A percentile compares a stretch with the other conserved stretches of the same genome.
These are phyloP conservation scores for Sordariomycetes sp. DNA, from an alignment of 2,329 filamentous ascomycete genomes.

Conservation along the genomic window DNA sequence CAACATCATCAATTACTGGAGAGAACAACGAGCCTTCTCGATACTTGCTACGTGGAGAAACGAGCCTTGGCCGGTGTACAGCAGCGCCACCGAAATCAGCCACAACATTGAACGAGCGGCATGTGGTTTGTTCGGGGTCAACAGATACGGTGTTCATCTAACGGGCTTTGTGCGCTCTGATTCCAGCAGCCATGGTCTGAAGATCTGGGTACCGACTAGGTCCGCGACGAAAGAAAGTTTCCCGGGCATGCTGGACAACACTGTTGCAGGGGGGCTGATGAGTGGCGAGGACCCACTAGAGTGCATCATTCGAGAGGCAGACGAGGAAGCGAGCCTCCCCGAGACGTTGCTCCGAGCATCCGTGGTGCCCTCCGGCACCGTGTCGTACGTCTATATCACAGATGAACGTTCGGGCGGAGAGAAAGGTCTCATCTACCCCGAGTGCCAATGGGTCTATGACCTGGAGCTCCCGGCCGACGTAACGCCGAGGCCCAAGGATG, in stretches of 20 bases:
- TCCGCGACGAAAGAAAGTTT: constrained; percentile 76
- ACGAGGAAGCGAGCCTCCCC: constrained; percentile 78
- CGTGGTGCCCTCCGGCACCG: constrained; percentile 51
- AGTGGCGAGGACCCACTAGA: constrained; percentile 73
- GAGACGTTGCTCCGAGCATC: constrained; percentile 54
- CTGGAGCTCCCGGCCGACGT: constrained; percentile 62
- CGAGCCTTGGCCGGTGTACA: constrained; percentile 72
- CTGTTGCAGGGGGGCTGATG: constrained; percentile 70
- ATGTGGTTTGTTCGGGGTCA: constrained; percentile 61
- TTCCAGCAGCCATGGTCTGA: constrained; percentile 41
- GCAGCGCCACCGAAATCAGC: constrained; percentile 44
- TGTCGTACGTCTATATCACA: constrained; percentile 80
- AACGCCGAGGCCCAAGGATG: constrained; percentile 67
- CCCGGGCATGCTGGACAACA: constrained; percentile 88
- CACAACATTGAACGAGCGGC: constrained; percentile 72
- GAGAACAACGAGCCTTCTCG: constrained; percentile 58
- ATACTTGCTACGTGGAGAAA: constrained; percentile 71
- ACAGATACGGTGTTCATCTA: constrained; percentile 75
- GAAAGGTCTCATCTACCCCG: constrained; percentile 73
- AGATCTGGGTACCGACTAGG: constrained; percentile 76
- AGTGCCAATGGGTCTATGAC: constrained; percentile 88
- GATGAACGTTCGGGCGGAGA: constrained; percentile 70
- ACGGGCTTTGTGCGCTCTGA: constrained; percentile 52
- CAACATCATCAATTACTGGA: constrained; percentile 55
- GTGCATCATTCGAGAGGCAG: constrained; percentile 73